phyloP scores from a whole-genome alignment of 345 rosid species.

The Noccaea bulbosa region DNA sequence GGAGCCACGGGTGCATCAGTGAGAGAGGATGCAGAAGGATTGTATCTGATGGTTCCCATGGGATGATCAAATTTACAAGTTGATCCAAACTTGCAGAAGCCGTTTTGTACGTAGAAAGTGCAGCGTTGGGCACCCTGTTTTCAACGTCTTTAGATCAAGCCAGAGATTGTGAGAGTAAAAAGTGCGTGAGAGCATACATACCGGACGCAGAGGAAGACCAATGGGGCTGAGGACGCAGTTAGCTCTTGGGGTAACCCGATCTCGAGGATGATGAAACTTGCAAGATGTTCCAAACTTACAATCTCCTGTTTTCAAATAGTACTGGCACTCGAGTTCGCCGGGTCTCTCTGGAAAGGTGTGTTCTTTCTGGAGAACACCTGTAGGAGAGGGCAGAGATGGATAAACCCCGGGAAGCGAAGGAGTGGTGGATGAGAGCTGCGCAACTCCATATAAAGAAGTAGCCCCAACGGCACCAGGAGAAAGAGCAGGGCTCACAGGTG shows the following conservation, averaged over 20 bases:
- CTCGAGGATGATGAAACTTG: constrained; percentile 90
- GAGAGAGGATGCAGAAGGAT: constrained; percentile 87
- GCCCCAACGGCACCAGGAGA: constrained; percentile 84
- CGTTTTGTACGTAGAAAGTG: constrained; percentile 65
- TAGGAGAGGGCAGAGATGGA: constrained; percentile 53
- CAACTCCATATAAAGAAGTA: constrained; percentile 67
- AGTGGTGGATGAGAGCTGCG: constrained; percentile 73
- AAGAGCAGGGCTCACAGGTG: constrained; percentile 77
- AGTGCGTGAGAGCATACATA: constrained; percentile 51
- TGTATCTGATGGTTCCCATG: constrained; percentile 72
- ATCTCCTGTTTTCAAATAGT: constrained; percentile 85
- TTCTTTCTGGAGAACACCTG: constrained; percentile 63
- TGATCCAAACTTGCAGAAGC: constrained; percentile 69
- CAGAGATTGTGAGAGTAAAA: background rate
- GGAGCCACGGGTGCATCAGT: constrained; percentile 86
- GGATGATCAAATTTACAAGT: constrained; percentile 89
- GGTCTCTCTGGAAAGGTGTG: constrained; percentile 93
- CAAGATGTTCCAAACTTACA: constrained; percentile 92
- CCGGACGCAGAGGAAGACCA: constrained; percentile 93
- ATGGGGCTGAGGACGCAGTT: constrained; percentile 70
- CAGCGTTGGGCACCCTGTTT: constrained; percentile 68
- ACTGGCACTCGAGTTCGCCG: constrained; percentile 88
- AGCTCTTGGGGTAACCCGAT: constrained; percentile 59
- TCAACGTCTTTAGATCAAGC: constrained; percentile 4
- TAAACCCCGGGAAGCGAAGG: constrained; percentile 67